Evolutionary conservation across 208 protist species (phyloP).

Genomic region (Trypanosoma caninum): DNA sequence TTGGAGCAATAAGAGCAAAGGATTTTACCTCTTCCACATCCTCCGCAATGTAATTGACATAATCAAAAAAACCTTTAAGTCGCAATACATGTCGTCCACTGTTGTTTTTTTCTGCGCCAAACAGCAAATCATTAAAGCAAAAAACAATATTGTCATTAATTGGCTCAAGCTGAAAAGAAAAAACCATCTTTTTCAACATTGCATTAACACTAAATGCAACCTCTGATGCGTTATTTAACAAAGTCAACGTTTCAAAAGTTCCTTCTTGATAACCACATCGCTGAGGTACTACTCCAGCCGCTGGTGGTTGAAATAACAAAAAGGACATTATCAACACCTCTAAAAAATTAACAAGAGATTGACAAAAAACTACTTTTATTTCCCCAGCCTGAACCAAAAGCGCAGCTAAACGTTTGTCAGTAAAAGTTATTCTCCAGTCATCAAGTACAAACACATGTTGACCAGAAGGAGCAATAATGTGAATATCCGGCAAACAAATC

Average conservation of each 20-base stretch:
- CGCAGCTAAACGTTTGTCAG: no score
- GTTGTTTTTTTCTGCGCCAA: not conserved
- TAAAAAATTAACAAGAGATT: slow-evolving; percentile 17
- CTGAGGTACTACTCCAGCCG: not conserved
- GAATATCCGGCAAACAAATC: slow-evolving; percentile 16
- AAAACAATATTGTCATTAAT: not conserved
- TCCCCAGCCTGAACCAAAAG: not conserved
- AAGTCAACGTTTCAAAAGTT: not conserved
- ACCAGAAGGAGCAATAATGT: slow-evolving; percentile 3
- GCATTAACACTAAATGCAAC: not conserved
- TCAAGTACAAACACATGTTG: slow-evolving; percentile 18
- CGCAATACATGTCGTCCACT: not conserved
- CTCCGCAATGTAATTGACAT: slow-evolving; percentile 2
- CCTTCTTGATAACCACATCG: not conserved
- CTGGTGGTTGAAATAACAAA: not conserved
- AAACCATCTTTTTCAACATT: not conserved
- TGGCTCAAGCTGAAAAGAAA: slow-evolving; percentile 1
- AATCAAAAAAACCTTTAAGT: not conserved
- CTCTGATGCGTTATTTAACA: not conserved
- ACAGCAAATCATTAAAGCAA: not conserved
- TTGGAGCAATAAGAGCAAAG: slow-evolving; percentile 5
- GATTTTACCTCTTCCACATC: not conserved
- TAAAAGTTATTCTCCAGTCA: not conserved
- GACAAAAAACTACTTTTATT: slow-evolving; percentile 2
- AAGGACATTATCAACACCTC: slow-evolving; percentile 7